A percentile compares a stretch with the other conserved stretches of the same genome.
Conservation (phyloP, 176 grass and related monocot species). For the Phoenix dactylifera region DNA sequence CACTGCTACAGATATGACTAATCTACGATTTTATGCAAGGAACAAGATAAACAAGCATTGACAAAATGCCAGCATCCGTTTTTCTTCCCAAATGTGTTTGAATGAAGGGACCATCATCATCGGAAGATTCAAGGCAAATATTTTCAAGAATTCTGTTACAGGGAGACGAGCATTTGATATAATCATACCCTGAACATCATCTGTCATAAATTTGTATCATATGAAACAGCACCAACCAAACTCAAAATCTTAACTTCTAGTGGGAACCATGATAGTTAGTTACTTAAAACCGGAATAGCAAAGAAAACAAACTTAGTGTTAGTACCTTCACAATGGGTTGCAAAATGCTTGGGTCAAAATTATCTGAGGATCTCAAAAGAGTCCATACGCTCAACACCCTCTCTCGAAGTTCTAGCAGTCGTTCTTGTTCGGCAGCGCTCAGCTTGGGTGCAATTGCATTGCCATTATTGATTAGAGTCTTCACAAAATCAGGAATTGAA, state of each 20-base stretch:
- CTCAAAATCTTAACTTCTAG: neutral
- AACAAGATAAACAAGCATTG: too few relatives aligned
- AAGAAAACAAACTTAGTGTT: neutral
- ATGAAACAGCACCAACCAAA: neutral
- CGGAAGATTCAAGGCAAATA: too few relatives aligned
- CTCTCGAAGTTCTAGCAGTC: slow-evolving; percentile 72
- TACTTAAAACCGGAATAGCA: neutral
- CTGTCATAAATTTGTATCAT: too few relatives aligned
- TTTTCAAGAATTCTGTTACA: too few relatives aligned
- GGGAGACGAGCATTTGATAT: too few relatives aligned
- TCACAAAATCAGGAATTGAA: slow-evolving; percentile 57
- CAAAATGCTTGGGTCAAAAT: slow-evolving; percentile 87
- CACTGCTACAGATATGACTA: too few relatives aligned
- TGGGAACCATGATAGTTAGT: neutral
- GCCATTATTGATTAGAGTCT: slow-evolving; percentile 53
- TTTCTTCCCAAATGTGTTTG: too few relatives aligned
- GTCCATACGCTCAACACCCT: slow-evolving; percentile 72
- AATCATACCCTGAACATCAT: too few relatives aligned
- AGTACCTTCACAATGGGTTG: slow-evolving; percentile 85
- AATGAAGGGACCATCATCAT: too few relatives aligned
- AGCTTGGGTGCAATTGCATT: slow-evolving; percentile 52
- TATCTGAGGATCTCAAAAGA: slow-evolving; percentile 78
- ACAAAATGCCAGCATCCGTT: too few relatives aligned
- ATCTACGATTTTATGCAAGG: too few relatives aligned
- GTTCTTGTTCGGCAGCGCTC: slow-evolving; percentile 46